Conservation (phyloP, 108 stramenopile species). For the Pelagomonas calceolata region DNA sequence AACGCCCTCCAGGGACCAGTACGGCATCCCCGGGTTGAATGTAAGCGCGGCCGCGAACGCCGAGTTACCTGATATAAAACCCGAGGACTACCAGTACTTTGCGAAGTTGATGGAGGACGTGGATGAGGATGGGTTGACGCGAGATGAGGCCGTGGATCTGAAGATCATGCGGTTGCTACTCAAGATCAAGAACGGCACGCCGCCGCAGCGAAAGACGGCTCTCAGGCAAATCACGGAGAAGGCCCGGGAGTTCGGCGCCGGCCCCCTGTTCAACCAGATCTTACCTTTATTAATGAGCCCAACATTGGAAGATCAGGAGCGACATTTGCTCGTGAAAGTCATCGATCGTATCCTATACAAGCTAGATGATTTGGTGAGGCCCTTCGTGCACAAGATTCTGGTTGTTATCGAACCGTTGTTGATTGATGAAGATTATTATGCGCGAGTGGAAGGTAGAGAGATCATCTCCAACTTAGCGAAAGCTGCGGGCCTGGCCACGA, state of each 20-base stretch:
- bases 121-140: conserved; percentile 44
- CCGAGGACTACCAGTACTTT: conserved; percentile 94
- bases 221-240: conserved; percentile 96
- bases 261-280: conserved; percentile 88
- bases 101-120: conserved; percentile 81
- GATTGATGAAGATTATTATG: conserved; percentile 98
- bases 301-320: conserved; percentile 94
- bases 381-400: conserved; percentile 90
- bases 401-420: conserved; percentile 94
- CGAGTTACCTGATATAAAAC: conserved; percentile 86
- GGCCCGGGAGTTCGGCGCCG: conserved; percentile 86
- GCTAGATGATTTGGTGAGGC: conserved; percentile 88
- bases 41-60: conserved; percentile 52
- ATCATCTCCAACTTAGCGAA: conserved; percentile 98
- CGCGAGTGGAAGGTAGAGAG: conserved; percentile 91
- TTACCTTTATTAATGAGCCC: conserved; percentile 94
- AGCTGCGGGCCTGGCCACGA: conserved; percentile 97
- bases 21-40: conserved; percentile 84
- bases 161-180: conserved; percentile 82
- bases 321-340: conserved; percentile 96
- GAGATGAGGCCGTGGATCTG: conserved; percentile 68
- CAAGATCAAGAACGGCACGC: conserved; percentile 96
- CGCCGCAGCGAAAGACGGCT: conserved; percentile 93
- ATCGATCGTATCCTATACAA: conserved; percentile 97
- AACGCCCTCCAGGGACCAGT: conserved; percentile 83